Conservation (phyloP, 768 basidiomycete species). For the Boletus bicolor region DNA sequence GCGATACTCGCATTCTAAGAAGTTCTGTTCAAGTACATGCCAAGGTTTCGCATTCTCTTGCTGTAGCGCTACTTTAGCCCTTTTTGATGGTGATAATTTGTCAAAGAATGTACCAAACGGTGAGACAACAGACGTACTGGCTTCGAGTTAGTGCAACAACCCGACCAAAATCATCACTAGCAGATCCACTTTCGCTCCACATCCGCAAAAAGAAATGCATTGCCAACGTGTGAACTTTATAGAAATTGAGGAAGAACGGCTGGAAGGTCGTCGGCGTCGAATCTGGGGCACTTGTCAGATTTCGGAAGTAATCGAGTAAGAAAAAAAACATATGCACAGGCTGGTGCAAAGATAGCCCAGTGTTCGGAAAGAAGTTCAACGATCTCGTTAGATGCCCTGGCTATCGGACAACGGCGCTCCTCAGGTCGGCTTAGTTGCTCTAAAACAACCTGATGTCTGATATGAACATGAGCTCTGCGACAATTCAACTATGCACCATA, state of each 20-base stretch:
- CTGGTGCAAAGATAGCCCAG: slow-evolving; percentile 83
- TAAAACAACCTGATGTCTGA: slow-evolving; percentile 54
- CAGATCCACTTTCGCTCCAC: slow-evolving; percentile 87
- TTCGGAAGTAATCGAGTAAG: background rate
- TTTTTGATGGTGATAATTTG: slow-evolving; percentile 28
- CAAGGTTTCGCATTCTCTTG: slow-evolving; percentile 73
- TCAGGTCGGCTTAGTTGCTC: slow-evolving; percentile 76
- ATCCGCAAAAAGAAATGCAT: slow-evolving; percentile 87
- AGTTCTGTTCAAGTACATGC: slow-evolving; percentile 82
- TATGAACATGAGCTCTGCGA: slow-evolving; percentile 5
- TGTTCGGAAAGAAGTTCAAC: slow-evolving; percentile 82
- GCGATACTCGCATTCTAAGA: slow-evolving; percentile 79
- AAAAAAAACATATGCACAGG: slow-evolving; percentile 50
- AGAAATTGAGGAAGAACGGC: slow-evolving; percentile 85
- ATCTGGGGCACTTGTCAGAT: slow-evolving; percentile 36
- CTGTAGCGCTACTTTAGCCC: slow-evolving; percentile 73
- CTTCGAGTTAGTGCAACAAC: slow-evolving; percentile 75
- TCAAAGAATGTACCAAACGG: background rate
- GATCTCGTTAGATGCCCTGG: slow-evolving; percentile 80
- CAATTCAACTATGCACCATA: slow-evolving; percentile 22
- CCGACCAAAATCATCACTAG: slow-evolving; percentile 70
- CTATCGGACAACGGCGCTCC: slow-evolving; percentile 78
- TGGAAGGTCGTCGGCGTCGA: slow-evolving; percentile 79
- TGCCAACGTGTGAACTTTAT: slow-evolving; percentile 75
- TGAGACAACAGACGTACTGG: slow-evolving; percentile 56